Conservation (phyloP, 1,284 basidiomycete species). For the Phlebopus sp. region DNA sequence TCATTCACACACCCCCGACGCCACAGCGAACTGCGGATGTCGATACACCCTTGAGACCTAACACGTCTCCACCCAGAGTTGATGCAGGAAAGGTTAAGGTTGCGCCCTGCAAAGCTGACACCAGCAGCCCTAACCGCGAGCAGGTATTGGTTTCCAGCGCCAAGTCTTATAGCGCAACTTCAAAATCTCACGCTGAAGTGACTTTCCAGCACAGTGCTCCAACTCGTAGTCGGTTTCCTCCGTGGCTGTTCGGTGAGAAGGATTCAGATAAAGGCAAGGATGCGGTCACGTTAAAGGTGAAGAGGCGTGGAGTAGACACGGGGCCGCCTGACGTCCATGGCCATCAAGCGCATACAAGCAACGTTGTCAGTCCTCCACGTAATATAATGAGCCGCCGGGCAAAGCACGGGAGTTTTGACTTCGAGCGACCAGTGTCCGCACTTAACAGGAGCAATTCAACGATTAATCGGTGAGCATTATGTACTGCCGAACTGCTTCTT, state of each 20-base stretch:
- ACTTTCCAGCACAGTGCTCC: conserved; percentile 3
- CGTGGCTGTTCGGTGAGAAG: conserved; percentile 28
- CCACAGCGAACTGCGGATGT: conserved; percentile 32
- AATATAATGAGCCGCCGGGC: conserved; percentile 36
- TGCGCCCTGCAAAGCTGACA: conserved; percentile 15
- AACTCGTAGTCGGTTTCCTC: conserved; percentile 29
- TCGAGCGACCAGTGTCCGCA: conserved; percentile 55
- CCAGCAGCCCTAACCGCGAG: conserved; percentile 20
- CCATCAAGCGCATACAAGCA: conserved; percentile 11
- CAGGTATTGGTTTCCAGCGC: conserved; percentile 27
- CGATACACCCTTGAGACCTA: conserved; percentile 6
- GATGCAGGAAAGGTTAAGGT: conserved; percentile 10
- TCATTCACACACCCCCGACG: conserved; percentile 44
- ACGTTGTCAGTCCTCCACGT: conserved; percentile 12
- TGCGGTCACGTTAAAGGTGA: conserved; percentile 19
- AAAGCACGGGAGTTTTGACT: conserved; percentile 70
- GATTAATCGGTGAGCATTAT: conserved; percentile 18
- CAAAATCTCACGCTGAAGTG: neutral
- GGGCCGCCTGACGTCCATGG: conserved; percentile 7
- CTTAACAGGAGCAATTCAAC: conserved; percentile 32
- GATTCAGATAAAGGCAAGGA: conserved; percentile 26
- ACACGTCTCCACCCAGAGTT: conserved; percentile 9
- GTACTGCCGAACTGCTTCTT: neutral
- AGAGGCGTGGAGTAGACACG: conserved; percentile 3
- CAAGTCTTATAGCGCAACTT: conserved; percentile 13